A percentile compares a stretch with the other conserved stretches of the same genome.
phyloP scores from a whole-genome alignment of 305 asterid species.

The Solanum hybrid region DNA sequence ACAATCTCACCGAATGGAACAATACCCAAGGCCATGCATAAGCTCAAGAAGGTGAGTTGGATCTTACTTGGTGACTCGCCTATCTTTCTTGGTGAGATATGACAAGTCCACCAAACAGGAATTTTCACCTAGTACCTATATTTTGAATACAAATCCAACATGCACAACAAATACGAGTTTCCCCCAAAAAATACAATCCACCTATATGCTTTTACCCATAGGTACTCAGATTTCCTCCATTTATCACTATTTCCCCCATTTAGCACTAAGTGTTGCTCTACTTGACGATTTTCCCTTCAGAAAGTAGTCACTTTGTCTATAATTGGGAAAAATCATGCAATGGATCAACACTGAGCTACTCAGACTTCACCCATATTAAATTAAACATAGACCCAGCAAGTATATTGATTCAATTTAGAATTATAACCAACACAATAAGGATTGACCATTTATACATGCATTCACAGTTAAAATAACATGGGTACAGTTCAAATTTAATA shows the following conservation, averaged over 20 bases:
- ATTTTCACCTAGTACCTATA: background rate
- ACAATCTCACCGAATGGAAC: background rate
- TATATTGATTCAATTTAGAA: background rate
- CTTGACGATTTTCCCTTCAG: background rate
- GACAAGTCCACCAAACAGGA: background rate
- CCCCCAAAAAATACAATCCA: background rate
- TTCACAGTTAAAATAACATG: background rate
- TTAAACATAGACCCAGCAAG: background rate
- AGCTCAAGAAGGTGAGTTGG: background rate
- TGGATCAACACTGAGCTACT: background rate
- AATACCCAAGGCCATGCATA: background rate
- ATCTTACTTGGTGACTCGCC: background rate
- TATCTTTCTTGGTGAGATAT: no score
- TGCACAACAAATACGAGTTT: background rate
- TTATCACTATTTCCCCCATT: no score
- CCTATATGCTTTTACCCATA: background rate
- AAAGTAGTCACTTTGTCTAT: background rate
- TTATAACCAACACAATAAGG: background rate
- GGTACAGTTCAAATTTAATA: background rate
- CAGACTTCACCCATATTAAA: background rate
- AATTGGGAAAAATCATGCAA: background rate
- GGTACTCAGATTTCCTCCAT: background rate
- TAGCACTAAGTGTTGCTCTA: background rate
- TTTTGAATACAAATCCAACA: background rate
- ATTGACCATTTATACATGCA: background rate